A percentile compares a stretch with the other conserved stretches of the same genome.
Evolutionary conservation across 176 grass and related monocot species (phyloP).

Genomic region (Lolium multiflorum): DNA sequence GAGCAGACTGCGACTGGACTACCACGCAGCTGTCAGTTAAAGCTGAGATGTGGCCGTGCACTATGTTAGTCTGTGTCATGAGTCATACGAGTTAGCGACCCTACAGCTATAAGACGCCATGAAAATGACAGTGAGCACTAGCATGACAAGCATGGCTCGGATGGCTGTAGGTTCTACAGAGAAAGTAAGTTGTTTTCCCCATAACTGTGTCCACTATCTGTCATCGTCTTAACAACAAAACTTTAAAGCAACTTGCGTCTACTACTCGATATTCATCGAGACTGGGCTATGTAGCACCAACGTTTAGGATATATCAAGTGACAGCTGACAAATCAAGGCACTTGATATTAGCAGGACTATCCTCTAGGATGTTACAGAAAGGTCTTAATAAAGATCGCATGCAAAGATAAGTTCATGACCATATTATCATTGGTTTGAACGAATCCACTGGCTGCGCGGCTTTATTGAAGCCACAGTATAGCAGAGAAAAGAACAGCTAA

Average conservation of each 20-base stretch:
- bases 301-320: slow-evolving; percentile 13
- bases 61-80: slow-evolving; percentile 21
- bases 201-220: slow-evolving; percentile 22
- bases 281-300: slow-evolving; percentile 29
- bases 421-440: slow-evolving; percentile 14
- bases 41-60: slow-evolving; percentile 3
- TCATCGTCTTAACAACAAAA: slow-evolving; percentile 22
- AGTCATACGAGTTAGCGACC: slow-evolving; percentile 26
- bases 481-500: slow-evolving; percentile 4
- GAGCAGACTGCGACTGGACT: slow-evolving; percentile 16
- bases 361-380: slow-evolving; percentile 32
- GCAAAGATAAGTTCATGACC: slow-evolving; percentile 39
- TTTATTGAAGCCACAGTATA: slow-evolving; percentile 32
- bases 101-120: slow-evolving; percentile 16
- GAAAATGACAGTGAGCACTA: slow-evolving; percentile 44
- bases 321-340: slow-evolving; percentile 29
- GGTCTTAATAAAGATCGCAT: slow-evolving; percentile 32
- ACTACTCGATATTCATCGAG: slow-evolving; percentile 13
- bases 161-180: slow-evolving; percentile 23
- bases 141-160: slow-evolving; percentile 16
- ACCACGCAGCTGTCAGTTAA: slow-evolving; percentile 9
- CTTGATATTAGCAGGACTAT: slow-evolving; percentile 42
- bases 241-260: slow-evolving; percentile 42
- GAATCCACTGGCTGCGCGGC: slow-evolving; percentile 25
- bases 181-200: not conserved